Evolutionary conservation across 345 rosid genomes (phyloP).

Genomic region (Firmiana major): DNA sequence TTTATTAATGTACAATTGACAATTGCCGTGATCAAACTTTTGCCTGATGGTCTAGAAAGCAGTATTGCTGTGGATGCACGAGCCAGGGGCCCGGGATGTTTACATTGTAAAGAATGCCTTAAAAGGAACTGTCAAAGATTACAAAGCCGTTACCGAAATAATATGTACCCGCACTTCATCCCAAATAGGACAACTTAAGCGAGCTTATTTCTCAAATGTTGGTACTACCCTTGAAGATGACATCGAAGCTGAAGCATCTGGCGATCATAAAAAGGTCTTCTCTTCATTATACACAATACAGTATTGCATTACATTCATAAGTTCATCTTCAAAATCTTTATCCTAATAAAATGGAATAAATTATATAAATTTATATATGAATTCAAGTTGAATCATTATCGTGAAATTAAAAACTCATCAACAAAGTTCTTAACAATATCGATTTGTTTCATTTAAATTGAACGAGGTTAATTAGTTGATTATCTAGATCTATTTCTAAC

Average conservation of each 20-base stretch:
- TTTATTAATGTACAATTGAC: background rate
- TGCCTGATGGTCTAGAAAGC: conserved; percentile 40
- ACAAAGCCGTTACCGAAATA: conserved; percentile 44
- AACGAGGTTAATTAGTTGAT: no score
- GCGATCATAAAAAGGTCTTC: conserved; percentile 47
- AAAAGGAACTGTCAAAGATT: conserved; percentile 43
- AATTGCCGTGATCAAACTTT: background rate
- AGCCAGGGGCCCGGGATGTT: conserved; percentile 45
- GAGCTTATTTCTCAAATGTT: conserved; percentile 32
- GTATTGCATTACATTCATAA: no score
- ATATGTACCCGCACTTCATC: conserved; percentile 51
- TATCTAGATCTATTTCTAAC: no score
- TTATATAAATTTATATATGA: no score
- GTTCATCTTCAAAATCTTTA: no score
- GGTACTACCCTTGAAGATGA: conserved; percentile 40
- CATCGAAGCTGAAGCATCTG: conserved; percentile 43
- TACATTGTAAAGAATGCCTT: conserved; percentile 38
- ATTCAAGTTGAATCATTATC: no score
- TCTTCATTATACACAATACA: background rate
- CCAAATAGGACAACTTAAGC: conserved; percentile 54
- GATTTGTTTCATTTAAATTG: no score
- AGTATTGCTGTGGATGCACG: conserved; percentile 53
- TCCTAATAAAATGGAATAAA: no score
- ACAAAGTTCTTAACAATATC: no score
- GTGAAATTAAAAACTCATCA: no score